Evolutionary conservation across 2,329 filamentous ascomycete genomes (phyloP), one percentile per base, ranked within the genome.

Genomic region (Tolypocladium tropicale): DNA sequence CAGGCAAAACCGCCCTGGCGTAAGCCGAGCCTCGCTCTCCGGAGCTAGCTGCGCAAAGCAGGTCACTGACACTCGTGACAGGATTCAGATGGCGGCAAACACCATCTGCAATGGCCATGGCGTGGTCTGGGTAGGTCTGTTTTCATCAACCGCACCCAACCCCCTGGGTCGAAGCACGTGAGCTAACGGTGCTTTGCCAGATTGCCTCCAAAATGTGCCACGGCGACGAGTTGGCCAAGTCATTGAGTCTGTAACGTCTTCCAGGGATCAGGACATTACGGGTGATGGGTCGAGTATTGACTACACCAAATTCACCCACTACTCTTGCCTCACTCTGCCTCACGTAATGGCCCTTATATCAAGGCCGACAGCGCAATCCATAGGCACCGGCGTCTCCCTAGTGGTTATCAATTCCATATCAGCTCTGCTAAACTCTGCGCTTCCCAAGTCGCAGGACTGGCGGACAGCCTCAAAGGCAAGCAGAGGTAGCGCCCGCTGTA

Each of bases 1-100:
- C 82, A 30, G 93, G 92, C 33, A 96, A 95, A 76, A 95, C 90
- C 4, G 79, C 86, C 14, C 75, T 96, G 63, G 88, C 86, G 88
- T 93, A 77, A 73, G 82, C 51, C 32, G 16, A n/a, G 34, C n/a
- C 28, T 32, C 28, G 21, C 14, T 33, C 4, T 50, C 28, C 12
- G 7, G 7, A 12, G 18, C 14, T 21, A 12, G 18, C 14, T 21
- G 9, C 14, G 49, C 48, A 53, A 43, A 34, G 32, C 11, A 3
- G 16, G 41, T 12, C 55, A 32, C 32, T 49, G 23, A 37, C 30
- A 2, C 28, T 53, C 25, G 18, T 34, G 6, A 39, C 67, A 93
- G 89, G 37, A 79, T 93, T 63, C 89, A 90, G 67, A 73, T 89
- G 48, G 78, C 85, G 58, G 79, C 81, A 14, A 84, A 81, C 67